phyloP scores from a whole-genome alignment of 2,329 filamentous ascomycete genomes.

The Diaporthe vaccinii region DNA sequence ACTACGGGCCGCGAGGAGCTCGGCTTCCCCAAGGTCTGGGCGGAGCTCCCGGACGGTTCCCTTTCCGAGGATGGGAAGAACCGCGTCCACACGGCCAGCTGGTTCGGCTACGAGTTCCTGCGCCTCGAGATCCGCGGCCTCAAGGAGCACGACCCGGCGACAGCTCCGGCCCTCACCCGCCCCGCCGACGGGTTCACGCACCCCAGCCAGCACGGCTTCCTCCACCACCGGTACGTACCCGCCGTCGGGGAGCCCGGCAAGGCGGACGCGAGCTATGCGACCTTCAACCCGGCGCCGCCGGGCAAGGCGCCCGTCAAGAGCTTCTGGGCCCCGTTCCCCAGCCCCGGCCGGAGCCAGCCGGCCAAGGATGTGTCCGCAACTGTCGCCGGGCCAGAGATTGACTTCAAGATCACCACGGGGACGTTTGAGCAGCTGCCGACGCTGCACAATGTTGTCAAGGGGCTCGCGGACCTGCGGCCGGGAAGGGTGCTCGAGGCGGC shows the following conservation, averaged over 20 bases:
- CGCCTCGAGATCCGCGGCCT: conserved; percentile 58
- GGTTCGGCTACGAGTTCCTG: conserved; percentile 50
- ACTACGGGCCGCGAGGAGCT: conserved; percentile 71
- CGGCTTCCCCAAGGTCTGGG: conserved; percentile 71
- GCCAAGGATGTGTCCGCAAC: neutral
- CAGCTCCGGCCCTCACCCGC: neutral
- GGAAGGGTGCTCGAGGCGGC: conserved; percentile 15
- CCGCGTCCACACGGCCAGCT: conserved; percentile 18
- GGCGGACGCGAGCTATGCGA: conserved; percentile 19
- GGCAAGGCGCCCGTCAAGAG: conserved; percentile 1
- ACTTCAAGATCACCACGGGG: conserved; percentile 3
- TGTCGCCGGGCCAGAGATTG: neutral
- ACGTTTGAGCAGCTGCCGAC: conserved; percentile 26
- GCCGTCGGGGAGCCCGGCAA: conserved; percentile 62
- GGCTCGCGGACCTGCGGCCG: conserved; percentile 4
- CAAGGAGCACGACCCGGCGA: conserved; percentile 44
- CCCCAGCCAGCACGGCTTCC: conserved; percentile 53
- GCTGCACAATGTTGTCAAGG: conserved; percentile 13
- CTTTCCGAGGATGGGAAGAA: neutral
- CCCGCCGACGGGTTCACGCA: conserved; percentile 15
- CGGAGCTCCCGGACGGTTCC: conserved; percentile 5
- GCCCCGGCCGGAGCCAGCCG: conserved; percentile 10
- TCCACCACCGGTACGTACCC: conserved; percentile 72
- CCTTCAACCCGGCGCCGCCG: conserved; percentile 6
- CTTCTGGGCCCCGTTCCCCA: conserved; percentile 13